Evolutionary conservation across 768 basidiomycete species (phyloP).

Genomic region (Tricholoma sp.): DNA sequence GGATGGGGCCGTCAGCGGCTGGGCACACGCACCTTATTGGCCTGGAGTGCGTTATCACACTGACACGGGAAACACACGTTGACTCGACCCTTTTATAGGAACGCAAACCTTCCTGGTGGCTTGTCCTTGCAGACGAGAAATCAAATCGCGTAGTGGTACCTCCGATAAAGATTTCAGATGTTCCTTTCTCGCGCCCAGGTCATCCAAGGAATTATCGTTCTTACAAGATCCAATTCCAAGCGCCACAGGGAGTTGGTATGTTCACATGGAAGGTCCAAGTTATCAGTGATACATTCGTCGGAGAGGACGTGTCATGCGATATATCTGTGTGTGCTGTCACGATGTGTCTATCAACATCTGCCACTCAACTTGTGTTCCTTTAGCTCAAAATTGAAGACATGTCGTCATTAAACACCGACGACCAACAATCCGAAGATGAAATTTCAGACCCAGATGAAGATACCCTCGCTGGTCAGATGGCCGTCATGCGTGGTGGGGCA

Average conservation of each 20-base stretch:
- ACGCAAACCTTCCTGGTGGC: conserved; percentile 91
- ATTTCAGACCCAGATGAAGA: conserved; percentile 99
- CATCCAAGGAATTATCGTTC: conserved; percentile 62
- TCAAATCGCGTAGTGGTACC: conserved; percentile 82
- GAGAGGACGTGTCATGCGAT: conserved; percentile 67
- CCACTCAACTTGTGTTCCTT: conserved; percentile 9
- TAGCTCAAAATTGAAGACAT: conserved; percentile 84
- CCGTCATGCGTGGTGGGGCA: conserved; percentile 83
- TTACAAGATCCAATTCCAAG: conserved; percentile 94
- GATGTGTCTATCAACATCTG: background rate
- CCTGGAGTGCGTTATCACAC: conserved; percentile 59
- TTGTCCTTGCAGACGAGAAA: conserved; percentile 85
- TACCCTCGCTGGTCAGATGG: conserved; percentile 95
- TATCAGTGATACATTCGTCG: conserved; percentile 85
- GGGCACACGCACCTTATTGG: conserved; percentile 92
- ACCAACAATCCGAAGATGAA: conserved; percentile 71
- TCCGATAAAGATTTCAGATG: conserved; percentile 74
- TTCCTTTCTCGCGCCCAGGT: conserved; percentile 55
- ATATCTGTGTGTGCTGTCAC: conserved; percentile 54
- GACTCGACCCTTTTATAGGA: conserved; percentile 38
- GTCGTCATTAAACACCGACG: conserved; percentile 50
- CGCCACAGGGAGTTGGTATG: conserved; percentile 75
- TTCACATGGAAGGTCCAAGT: conserved; percentile 89
- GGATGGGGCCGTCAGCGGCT: conserved; percentile 39
- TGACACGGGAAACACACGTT: background rate